Evolutionary conservation across 202 grass and related monocot genomes (phyloP), one percentile per base, ranked within the genome.

Genomic region (Schoenoplectus tabernaemontani): DNA sequence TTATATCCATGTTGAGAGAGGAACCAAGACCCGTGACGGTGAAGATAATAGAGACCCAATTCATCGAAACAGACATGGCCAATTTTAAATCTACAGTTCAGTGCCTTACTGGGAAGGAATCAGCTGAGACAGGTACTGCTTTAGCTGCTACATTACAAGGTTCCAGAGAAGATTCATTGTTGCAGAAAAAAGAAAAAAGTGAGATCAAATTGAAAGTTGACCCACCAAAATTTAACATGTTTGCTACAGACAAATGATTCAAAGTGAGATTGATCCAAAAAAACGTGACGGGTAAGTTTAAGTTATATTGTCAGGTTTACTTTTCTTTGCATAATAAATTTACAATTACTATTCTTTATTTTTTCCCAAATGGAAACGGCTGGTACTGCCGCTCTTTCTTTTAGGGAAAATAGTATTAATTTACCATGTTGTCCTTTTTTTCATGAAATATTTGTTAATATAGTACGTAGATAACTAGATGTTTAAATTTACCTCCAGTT

Each of bases 31-130:
- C 79, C 1, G n/a, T 82, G 62, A 68, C 1, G 34, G 82, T 84
- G 58, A 84, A 78, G 72, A 84, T 84, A 19, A 84, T 84, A n/a
- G 82, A 84, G 72, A 84, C 82, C 24, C 59, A 26, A 76, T 84
- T 78, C 72, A 76, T 84, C 5, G 82, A 84, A 76, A 84, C 82
- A 10, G 60, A 84, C 57, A 64, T 13, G 17, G 56, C 59, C n/a
- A 77, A 57, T 76, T 84, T 84, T 50, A 78, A 84, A 84, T 66
- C 72, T 28, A 54, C 64, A 3, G 82, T 84, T 10, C 82, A 84
- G 22, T 39, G 42, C 9, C 82, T 84, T 36, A 84, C 82, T 50
- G 82, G 82, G 17, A 78, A 78, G 59, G 57, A 41, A 11, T 54
- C 56, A 5, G 36, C 57, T 73, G 44, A 73, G 47, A 73, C 69